Percentiles rank a stretch among this genome's conserved stretches.
These are phyloP conservation scores for Claviceps purpurea DNA, from an alignment of 2,329 filamentous ascomycete genomes.

Conservation along the genomic window DNA sequence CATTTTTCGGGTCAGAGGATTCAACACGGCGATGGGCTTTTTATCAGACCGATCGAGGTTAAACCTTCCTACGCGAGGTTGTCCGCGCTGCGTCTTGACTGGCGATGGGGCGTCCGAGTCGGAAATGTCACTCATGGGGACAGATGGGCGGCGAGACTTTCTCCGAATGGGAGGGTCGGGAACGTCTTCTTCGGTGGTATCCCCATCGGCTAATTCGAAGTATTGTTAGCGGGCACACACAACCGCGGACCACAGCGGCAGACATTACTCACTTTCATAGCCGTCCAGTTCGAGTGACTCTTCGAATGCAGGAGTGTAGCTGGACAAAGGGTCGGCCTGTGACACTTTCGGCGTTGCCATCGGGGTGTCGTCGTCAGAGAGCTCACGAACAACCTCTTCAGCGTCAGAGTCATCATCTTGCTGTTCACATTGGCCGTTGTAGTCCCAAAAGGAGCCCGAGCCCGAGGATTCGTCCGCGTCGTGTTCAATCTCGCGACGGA, in stretches of 20 bases:
- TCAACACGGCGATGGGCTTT: slow-evolving; percentile 45
- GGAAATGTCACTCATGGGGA: slow-evolving; percentile 26
- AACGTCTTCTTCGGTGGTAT: slow-evolving; percentile 48
- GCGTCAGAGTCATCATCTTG: slow-evolving; percentile 25
- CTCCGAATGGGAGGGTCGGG: slow-evolving; percentile 35
- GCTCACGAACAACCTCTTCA: slow-evolving; percentile 24
- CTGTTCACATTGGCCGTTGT: slow-evolving; percentile 32
- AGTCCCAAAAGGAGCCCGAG: slow-evolving; percentile 52
- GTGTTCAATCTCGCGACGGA: slow-evolving; percentile 61
- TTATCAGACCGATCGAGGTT: slow-evolving; percentile 38
- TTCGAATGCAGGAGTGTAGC: slow-evolving; percentile 18
- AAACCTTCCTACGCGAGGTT: slow-evolving; percentile 41
- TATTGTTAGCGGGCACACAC: slow-evolving; percentile 6
- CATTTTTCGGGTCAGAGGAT: slow-evolving; percentile 45
- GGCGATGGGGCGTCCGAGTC: slow-evolving; percentile 37
- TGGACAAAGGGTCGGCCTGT: slow-evolving; percentile 13
- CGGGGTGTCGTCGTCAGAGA: slow-evolving; percentile 28
- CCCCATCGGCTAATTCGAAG: slow-evolving; percentile 36
- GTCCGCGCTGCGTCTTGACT: slow-evolving; percentile 33
- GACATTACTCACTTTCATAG: slow-evolving; percentile 43
- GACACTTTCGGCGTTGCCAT: slow-evolving; percentile 27
- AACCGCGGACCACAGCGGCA: slow-evolving; percentile 4
- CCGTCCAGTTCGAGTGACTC: slow-evolving; percentile 35
- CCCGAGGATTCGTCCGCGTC: slow-evolving; percentile 47
- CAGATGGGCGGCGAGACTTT: slow-evolving; percentile 30